These are phyloP conservation scores for Nicotiana obtusifolia DNA, from an alignment of 257 asterid genomes.

Conservation along the genomic window DNA sequence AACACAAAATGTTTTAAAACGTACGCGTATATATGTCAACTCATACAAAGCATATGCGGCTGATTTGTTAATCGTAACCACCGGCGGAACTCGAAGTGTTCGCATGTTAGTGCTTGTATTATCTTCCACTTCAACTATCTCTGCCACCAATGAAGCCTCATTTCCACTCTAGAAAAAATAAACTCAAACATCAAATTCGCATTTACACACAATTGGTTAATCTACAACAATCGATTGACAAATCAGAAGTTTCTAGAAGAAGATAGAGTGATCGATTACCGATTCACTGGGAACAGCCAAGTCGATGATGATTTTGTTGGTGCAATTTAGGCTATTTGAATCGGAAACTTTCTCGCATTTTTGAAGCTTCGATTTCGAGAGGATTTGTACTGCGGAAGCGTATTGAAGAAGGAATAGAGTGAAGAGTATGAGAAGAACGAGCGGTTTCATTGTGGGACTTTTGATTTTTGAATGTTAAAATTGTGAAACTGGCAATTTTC, in stretches of 20 bases:
- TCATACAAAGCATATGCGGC: conserved; percentile 79
- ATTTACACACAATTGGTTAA: not conserved
- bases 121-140: conserved; percentile 93
- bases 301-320: conserved; percentile 60
- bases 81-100: conserved; percentile 72
- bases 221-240: not conserved
- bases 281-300: conserved; percentile 93
- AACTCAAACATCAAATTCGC: not conserved
- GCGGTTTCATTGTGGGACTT: conserved; percentile 28
- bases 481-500: conserved; percentile 11
- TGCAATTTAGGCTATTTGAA: conserved; percentile 62
- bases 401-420: conserved; percentile 12
- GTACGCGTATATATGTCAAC: conserved; percentile 74
- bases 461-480: not conserved
- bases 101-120: conserved; percentile 72
- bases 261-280: conserved; percentile 22
- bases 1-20: not conserved
- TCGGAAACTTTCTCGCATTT: conserved; percentile 67
- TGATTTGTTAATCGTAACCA: conserved; percentile 73
- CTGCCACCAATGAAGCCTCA: conserved; percentile 93
- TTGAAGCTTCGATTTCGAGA: conserved; percentile 76
- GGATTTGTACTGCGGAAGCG: conserved; percentile 40
- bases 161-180: conserved; percentile 57
- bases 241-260: not conserved
- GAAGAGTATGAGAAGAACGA: conserved; percentile 15